phyloP scores from a whole-genome alignment of 2,329 filamentous ascomycete species.

The Fusarium dlaminii region DNA sequence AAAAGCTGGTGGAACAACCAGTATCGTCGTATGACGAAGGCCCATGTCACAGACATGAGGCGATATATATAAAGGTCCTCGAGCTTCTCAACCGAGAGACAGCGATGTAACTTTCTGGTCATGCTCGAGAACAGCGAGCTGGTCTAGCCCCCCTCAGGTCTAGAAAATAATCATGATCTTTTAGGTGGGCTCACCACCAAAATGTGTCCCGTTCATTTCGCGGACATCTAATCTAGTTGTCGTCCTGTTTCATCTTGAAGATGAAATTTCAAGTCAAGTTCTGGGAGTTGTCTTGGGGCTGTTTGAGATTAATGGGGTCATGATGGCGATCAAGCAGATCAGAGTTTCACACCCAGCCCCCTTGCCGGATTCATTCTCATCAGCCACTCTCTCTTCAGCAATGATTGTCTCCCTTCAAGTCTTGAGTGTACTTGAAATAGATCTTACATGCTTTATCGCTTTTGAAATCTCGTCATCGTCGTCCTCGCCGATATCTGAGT shows the following conservation, averaged over 20 bases:
- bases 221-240: background rate
- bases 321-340: slow-evolving; percentile 19
- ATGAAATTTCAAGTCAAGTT: background rate
- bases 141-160: background rate
- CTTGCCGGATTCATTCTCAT: background rate
- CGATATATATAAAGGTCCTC: background rate
- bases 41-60: slow-evolving; percentile 30
- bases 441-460: slow-evolving; percentile 46
- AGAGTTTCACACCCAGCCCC: slow-evolving; percentile 14
- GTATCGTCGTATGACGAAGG: slow-evolving; percentile 33
- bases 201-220: background rate
- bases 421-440: slow-evolving; percentile 45
- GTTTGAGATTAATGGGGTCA: slow-evolving; percentile 6
- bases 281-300: background rate
- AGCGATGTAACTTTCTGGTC: background rate
- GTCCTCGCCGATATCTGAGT: slow-evolving; percentile 41
- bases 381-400: background rate
- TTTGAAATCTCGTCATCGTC: slow-evolving; percentile 44
- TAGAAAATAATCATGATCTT: background rate
- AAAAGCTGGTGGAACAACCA: slow-evolving; percentile 20
- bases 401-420: slow-evolving; percentile 20
- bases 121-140: background rate
- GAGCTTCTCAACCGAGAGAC: background rate
- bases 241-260: slow-evolving; percentile 6
- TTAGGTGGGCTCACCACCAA: background rate